Evolutionary conservation across 805 yeast species (phyloP).

Genomic region (Priceomyces medius): DNA sequence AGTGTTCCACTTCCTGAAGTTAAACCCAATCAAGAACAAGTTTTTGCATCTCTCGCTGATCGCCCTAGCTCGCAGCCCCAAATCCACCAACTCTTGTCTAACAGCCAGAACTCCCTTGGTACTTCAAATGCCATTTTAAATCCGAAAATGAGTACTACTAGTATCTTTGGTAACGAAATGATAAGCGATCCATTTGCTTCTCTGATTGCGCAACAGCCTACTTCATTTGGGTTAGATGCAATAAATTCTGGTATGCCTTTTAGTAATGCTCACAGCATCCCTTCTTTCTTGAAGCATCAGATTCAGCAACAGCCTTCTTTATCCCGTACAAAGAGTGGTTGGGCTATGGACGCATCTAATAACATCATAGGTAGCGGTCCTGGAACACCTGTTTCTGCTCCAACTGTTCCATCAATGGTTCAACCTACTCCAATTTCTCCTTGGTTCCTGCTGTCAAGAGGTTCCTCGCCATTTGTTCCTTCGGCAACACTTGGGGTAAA

Average conservation of each 20-base stretch:
- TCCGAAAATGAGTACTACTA: slow-evolving; percentile 12
- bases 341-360: slow-evolving; percentile 33
- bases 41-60: slow-evolving; percentile 3
- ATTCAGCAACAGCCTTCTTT: slow-evolving; percentile 30
- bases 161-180: slow-evolving; percentile 24
- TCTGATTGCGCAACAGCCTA: slow-evolving; percentile 12
- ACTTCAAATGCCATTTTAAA: slow-evolving; percentile 26
- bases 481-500: slow-evolving; percentile 10
- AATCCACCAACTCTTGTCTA: slow-evolving; percentile 28
- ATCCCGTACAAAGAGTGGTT: slow-evolving; percentile 35
- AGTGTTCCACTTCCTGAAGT: slow-evolving; percentile 50
- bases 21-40: slow-evolving; percentile 2
- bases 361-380: slow-evolving; percentile 24
- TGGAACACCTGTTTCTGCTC: slow-evolving; percentile 27
- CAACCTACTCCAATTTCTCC: slow-evolving; percentile 44
- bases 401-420: slow-evolving; percentile 21
- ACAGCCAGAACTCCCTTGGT: slow-evolving; percentile 22
- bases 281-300: slow-evolving; percentile 36
- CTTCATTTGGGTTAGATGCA: slow-evolving; percentile 26
- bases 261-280: slow-evolving; percentile 21
- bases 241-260: slow-evolving; percentile 15
- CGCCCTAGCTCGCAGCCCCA: slow-evolving; percentile 18
- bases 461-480: slow-evolving; percentile 41
- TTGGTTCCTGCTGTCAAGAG: slow-evolving; percentile 39
- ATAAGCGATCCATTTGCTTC: slow-evolving; percentile 21